These are phyloP conservation scores for Drosera capensis DNA, from an alignment of 148 eudicot genomes.

Conservation along the genomic window DNA sequence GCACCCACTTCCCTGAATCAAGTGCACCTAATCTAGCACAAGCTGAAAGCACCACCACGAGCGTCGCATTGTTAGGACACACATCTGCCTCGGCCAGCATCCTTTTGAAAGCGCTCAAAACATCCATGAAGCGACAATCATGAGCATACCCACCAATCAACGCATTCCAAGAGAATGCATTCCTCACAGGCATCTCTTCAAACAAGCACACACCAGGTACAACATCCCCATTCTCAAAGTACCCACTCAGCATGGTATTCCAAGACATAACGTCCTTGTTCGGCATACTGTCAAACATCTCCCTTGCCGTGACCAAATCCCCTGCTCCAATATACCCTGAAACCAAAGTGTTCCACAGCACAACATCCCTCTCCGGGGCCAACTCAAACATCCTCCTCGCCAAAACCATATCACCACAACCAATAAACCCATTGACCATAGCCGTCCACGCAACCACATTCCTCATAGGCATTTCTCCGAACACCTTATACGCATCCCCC, in stretches of 20 bases:
- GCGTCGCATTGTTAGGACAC: slow-evolving; percentile 51
- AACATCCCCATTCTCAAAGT: slow-evolving; percentile 36
- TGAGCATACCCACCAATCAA: slow-evolving; percentile 52
- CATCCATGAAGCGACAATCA: slow-evolving; percentile 22
- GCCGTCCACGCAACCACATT: slow-evolving; percentile 62
- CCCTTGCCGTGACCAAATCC: slow-evolving; percentile 38
- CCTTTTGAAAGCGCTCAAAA: slow-evolving; percentile 34
- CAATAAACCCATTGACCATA: slow-evolving; percentile 41
- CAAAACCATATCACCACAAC: slow-evolving; percentile 16
- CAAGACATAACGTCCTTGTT: slow-evolving; percentile 51
- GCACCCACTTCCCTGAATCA: slow-evolving; percentile 60
- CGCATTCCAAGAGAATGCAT: slow-evolving; percentile 74
- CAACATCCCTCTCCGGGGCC: slow-evolving; percentile 57
- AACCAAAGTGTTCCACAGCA: slow-evolving; percentile 65
- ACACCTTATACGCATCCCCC: slow-evolving; percentile 35
- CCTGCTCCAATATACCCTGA: slow-evolving; percentile 34
- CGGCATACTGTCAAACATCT: slow-evolving; percentile 51
- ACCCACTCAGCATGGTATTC: slow-evolving; percentile 64
- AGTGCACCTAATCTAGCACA: slow-evolving; percentile 64
- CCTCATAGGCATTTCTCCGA: slow-evolving; percentile 43
- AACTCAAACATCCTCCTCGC: slow-evolving; percentile 46
- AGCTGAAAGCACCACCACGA: slow-evolving; percentile 45
- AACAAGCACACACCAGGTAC: slow-evolving; percentile 39
- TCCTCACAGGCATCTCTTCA: slow-evolving; percentile 44
- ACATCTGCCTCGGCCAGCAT: slow-evolving; percentile 50